Conservation (phyloP, 2,329 filamentous ascomycete genomes). For the Tolypocladium ovalisporum region DNA sequence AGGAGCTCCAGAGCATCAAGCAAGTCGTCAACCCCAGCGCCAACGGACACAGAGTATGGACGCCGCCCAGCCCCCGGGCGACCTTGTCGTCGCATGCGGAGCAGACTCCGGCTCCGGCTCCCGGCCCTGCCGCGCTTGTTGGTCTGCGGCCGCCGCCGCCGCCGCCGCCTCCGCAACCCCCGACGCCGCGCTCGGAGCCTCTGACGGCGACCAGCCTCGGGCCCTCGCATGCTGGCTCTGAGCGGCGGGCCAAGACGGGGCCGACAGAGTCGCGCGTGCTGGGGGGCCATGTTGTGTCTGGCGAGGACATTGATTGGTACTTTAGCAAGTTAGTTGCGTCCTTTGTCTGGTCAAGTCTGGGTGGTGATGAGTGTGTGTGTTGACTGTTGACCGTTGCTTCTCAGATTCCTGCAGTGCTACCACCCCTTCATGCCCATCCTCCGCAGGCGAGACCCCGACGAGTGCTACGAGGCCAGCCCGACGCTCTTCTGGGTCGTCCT, state of each 20-base stretch:
- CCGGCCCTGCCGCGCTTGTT: constrained; percentile 5
- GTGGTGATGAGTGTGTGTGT: not conserved
- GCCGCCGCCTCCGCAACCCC: constrained; percentile 5
- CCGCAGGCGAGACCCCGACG: constrained; percentile 36
- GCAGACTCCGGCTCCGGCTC: constrained; percentile 2
- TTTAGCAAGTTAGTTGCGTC: constrained; percentile 35
- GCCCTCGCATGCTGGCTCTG: constrained; percentile 5
- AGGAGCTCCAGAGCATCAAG: constrained; percentile 44
- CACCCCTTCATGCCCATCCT: constrained; percentile 43
- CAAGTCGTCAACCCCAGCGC: constrained; percentile 30
- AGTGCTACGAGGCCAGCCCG: constrained; percentile 34
- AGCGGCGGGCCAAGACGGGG: constrained; percentile 11
- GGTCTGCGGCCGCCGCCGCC: constrained; percentile 3
- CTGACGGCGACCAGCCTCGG: constrained; percentile 7
- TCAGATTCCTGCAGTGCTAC: constrained; percentile 39
- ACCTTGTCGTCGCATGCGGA: constrained; percentile 13
- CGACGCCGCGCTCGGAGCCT: constrained; percentile 16
- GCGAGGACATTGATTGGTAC: constrained; percentile 44
- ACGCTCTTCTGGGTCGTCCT: constrained; percentile 46
- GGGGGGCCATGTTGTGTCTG: constrained; percentile 35
- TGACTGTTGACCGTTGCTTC: not conserved
- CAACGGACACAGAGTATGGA: constrained; percentile 12
- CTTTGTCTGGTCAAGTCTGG: not conserved
- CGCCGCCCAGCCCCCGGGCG: constrained; percentile 16
- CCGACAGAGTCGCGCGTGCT: constrained; percentile 30